Evolutionary conservation across 2,329 filamentous ascomycete genomes (phyloP).

Genomic region (Grosmannia serpens): DNA sequence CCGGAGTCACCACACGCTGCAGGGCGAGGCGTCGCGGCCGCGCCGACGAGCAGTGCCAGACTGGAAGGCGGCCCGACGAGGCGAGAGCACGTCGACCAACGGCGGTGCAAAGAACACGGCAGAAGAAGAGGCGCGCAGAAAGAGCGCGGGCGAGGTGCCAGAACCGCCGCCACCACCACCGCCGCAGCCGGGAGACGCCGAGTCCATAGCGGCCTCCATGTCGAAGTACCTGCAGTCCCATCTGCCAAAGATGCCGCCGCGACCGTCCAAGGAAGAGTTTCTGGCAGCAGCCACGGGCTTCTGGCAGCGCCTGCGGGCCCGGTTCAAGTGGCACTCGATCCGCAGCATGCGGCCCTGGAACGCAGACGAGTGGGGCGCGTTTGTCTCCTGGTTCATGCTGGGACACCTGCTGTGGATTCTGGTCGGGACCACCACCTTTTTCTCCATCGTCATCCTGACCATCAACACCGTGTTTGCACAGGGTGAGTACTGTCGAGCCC

Average conservation of each 20-base stretch:
- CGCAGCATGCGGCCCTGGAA: conserved; percentile 90
- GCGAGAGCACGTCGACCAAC: background rate
- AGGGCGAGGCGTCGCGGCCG: background rate
- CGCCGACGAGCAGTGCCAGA: background rate
- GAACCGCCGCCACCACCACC: conserved; percentile 9
- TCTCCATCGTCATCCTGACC: conserved; percentile 78
- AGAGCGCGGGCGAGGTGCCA: conserved; percentile 1
- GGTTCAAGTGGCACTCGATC: conserved; percentile 97
- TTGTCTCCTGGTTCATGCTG: conserved; percentile 88
- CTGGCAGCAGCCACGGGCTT: conserved; percentile 86
- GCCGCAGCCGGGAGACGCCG: conserved; percentile 17
- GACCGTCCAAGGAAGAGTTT: conserved; percentile 87
- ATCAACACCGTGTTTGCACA: conserved; percentile 97
- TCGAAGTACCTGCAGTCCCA: conserved; percentile 49
- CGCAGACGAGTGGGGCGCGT: conserved; percentile 88
- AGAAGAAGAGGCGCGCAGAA: background rate
- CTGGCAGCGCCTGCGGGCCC: conserved; percentile 77
- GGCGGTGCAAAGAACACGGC: background rate
- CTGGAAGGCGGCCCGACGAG: background rate
- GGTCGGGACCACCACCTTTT: conserved; percentile 94
- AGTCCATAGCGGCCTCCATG: conserved; percentile 38
- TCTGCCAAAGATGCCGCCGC: conserved; percentile 62
- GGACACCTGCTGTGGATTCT: conserved; percentile 92
- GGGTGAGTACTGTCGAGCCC: conserved; percentile 43
- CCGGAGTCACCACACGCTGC: conserved; percentile 11